A percentile compares a stretch with the other conserved stretches of the same genome.
Conservation (phyloP, 2,329 filamentous ascomycete species). For the Penicillium expansum region DNA sequence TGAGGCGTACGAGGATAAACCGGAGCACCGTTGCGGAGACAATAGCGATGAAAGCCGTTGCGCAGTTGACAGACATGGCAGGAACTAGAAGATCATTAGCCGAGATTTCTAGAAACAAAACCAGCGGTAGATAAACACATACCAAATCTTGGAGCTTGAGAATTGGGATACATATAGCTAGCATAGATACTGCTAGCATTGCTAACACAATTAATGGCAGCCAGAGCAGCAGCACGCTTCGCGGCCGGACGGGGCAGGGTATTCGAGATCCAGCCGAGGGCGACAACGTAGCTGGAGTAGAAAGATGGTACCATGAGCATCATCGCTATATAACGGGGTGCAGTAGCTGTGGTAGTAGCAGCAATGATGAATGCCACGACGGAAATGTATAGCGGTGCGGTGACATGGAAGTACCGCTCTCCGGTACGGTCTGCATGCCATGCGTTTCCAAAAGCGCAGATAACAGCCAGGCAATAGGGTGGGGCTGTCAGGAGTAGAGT, state of each 20-base stretch:
- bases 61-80: slow-evolving; percentile 68
- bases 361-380: slow-evolving; percentile 66
- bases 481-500: slow-evolving; percentile 65
- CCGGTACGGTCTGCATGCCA: slow-evolving; percentile 70
- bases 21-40: slow-evolving; percentile 61
- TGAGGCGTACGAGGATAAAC: slow-evolving; percentile 62
- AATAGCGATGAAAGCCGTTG: slow-evolving; percentile 63
- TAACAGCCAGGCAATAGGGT: slow-evolving; percentile 60
- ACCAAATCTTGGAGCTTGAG: slow-evolving; percentile 41
- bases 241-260: slow-evolving; percentile 72
- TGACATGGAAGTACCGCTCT: slow-evolving; percentile 68
- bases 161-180: slow-evolving; percentile 63
- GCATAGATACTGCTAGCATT: slow-evolving; percentile 70
- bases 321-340: slow-evolving; percentile 66
- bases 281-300: slow-evolving; percentile 66
- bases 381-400: slow-evolving; percentile 59
- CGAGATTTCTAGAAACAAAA: slow-evolving; percentile 28
- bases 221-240: slow-evolving; percentile 69
- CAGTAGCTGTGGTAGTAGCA: slow-evolving; percentile 59
- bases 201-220: slow-evolving; percentile 71
- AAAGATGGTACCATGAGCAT: slow-evolving; percentile 67
- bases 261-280: slow-evolving; percentile 72
- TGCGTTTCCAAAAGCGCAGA: slow-evolving; percentile 63
- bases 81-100: slow-evolving; percentile 39
- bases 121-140: slow-evolving; percentile 35